Evolutionary conservation across 2,329 filamentous ascomycete species (phyloP), one percentile per base, ranked within the genome.

Genomic region (Cucurbitaria berberidis): DNA sequence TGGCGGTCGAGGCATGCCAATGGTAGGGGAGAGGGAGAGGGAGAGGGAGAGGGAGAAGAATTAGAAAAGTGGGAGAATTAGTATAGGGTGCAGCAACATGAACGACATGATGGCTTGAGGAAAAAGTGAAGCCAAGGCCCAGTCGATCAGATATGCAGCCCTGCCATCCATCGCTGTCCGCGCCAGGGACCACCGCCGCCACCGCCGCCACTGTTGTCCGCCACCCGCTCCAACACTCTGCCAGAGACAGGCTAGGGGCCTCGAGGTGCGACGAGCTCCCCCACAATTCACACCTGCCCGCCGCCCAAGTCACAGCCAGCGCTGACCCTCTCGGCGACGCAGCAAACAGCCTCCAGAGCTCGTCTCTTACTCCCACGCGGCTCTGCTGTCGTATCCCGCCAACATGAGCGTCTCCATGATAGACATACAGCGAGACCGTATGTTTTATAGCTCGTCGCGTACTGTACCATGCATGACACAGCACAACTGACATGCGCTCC

Each of bases 321-420:
- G n/a, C 42, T 26, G 45, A 42, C 16, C 13, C 15, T 39, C 30
- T 15, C 22, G 4, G n/a, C 48, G 45, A 39, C 44, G 34, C 22
- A 35, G 15, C 29, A n/a, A 26, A 21, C 34, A 43, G 30, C 48
- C 48, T 39, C 29, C 40, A 47, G 40, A 29, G 24, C 44, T 29
- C n/a, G n/a, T n/a, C 41, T 18, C 51, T 36, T 15, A 45, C 18
- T 16, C 19, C 39, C 42, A 21, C 54, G 44, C 47, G 59, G 62
- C 53, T 55, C 51, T 51, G 61, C 59, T 59, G 58, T 59, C 58
- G 42, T 49, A 56, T 60, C 61, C 63, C 81, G 67, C 68, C 71
- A 87, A 76, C 68, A 96, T 96, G 91, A 89, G 86, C 68, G 81
- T 89, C 76, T 96, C 92, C 62, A 85, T 93, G 68, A 89, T 96